Percentiles rank a stretch among this genome's conserved stretches.
Evolutionary conservation across 2,329 filamentous ascomycete species (phyloP).

Genomic region (Pseudomassariella vexata): DNA sequence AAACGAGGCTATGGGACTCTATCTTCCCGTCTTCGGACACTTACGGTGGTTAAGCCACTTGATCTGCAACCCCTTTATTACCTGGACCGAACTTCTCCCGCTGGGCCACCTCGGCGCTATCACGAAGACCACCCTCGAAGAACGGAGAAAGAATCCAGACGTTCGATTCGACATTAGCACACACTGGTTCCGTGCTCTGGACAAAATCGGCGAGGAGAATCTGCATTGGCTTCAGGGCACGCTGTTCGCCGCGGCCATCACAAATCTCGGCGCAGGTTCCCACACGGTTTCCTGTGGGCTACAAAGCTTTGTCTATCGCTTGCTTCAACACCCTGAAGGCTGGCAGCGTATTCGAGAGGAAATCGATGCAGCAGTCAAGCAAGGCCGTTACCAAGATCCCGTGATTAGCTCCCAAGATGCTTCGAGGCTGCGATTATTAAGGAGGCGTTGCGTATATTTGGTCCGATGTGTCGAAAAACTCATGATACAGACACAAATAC

Average conservation of each 20-base stretch:
- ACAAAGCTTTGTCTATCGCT: slow-evolving; percentile 3
- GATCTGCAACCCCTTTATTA: slow-evolving; percentile 5
- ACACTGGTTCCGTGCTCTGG: slow-evolving; percentile 5
- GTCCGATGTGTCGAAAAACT: slow-evolving; percentile 2
- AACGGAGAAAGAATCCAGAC: slow-evolving; percentile 5
- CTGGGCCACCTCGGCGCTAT: background rate
- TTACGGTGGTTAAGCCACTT: slow-evolving; percentile 3
- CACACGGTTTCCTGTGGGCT: slow-evolving; percentile 2
- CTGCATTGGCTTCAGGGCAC: background rate
- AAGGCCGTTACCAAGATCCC: background rate
- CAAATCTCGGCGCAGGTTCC: slow-evolving; percentile 1
- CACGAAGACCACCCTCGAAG: slow-evolving; percentile 1
- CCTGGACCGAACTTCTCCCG: background rate
- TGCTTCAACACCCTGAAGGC: background rate
- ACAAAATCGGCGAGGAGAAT: slow-evolving; percentile 1
- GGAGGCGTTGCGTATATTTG: slow-evolving; percentile 4
- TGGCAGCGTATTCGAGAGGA: slow-evolving; percentile 2
- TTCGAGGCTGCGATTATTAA: slow-evolving; percentile 1
- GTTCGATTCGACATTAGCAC: slow-evolving; percentile 1
- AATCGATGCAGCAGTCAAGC: background rate
- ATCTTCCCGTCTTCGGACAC: slow-evolving; percentile 16
- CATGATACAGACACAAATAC: too few species aligned
- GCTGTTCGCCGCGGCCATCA: slow-evolving; percentile 2
- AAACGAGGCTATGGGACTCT: slow-evolving; percentile 15
- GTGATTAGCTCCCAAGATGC: background rate